A percentile compares a stretch with the other conserved stretches of the same genome.
Evolutionary conservation across 805 yeast species (phyloP).

Genomic region (Scheffersomyces lignosus): DNA sequence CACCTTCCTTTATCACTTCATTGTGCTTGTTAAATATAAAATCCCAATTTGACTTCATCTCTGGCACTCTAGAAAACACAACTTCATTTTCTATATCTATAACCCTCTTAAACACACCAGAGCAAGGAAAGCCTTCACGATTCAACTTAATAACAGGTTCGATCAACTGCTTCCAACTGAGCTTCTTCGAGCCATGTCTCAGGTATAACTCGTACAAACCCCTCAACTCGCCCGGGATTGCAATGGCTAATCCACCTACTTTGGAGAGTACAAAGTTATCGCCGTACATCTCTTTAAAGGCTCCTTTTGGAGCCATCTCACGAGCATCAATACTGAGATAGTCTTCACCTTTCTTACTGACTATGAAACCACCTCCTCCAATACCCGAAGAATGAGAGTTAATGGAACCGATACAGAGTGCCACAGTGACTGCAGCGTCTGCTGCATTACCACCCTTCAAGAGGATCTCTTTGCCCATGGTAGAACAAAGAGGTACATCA

Average conservation of each 20-base stretch:
- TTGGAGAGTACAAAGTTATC: conserved; percentile 50
- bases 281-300: conserved; percentile 66
- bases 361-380: conserved; percentile 88
- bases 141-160: conserved; percentile 73
- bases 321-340: conserved; percentile 78
- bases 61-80: conserved; percentile 28
- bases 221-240: conserved; percentile 86
- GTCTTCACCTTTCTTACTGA: conserved; percentile 30
- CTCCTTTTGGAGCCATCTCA: conserved; percentile 75
- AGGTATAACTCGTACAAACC: conserved; percentile 69
- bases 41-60: conserved; percentile 50
- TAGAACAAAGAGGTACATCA: conserved; percentile 64
- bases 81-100: conserved; percentile 30
- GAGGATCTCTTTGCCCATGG: conserved; percentile 58
- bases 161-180: conserved; percentile 71
- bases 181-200: conserved; percentile 66
- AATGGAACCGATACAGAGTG: conserved; percentile 82
- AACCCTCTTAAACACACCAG: conserved; percentile 29
- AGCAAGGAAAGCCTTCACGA: conserved; percentile 57
- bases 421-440: conserved; percentile 88
- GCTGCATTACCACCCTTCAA: conserved; percentile 76
- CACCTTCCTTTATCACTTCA: conserved; percentile 51
- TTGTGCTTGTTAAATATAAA: conserved; percentile 40
- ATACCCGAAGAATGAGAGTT: conserved; percentile 85
- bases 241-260: conserved; percentile 86